Conservation (phyloP, 2,329 filamentous ascomycete genomes). For the Fusarium floridanum region DNA sequence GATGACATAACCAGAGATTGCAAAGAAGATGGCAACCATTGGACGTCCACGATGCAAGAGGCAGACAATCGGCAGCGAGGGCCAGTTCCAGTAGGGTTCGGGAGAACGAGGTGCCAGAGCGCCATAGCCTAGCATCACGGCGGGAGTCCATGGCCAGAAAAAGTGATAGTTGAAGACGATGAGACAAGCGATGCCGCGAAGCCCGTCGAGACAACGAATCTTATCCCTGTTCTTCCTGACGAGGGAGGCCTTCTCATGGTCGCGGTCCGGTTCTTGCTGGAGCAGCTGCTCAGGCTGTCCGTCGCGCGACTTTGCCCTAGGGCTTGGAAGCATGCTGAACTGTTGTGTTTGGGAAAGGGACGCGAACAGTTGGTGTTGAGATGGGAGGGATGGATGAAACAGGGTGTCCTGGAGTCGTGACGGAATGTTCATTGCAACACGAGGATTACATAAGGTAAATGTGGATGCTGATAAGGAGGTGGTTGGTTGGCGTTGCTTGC, state of each 20-base stretch:
- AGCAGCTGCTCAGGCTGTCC: neutral
- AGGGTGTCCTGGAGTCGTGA: neutral
- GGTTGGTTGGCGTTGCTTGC: neutral
- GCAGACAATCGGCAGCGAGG: slow-evolving; percentile 55
- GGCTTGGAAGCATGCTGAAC: neutral
- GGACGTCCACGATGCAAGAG: slow-evolving; percentile 56
- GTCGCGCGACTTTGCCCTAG: neutral
- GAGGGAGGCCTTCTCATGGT: slow-evolving; percentile 25
- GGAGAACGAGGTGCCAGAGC: slow-evolving; percentile 52
- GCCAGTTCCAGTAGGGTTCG: slow-evolving; percentile 50
- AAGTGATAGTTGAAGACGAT: slow-evolving; percentile 60
- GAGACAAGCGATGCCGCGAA: slow-evolving; percentile 58
- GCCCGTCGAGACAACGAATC: slow-evolving; percentile 56
- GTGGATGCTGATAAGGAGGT: neutral
- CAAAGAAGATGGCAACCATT: slow-evolving; percentile 60
- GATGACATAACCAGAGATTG: slow-evolving; percentile 59
- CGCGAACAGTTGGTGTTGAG: neutral
- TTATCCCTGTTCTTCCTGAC: slow-evolving; percentile 47
- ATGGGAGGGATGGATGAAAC: neutral
- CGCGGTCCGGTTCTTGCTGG: neutral
- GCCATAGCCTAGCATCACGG: slow-evolving; percentile 57
- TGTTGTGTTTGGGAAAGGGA: neutral
- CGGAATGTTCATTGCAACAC: neutral
- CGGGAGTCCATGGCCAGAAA: slow-evolving; percentile 56
- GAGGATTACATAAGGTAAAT: neutral